Base-by-base conservation (phyloP, 805 yeast genomes). In the Wickerhamiella alocasiicola region DNA sequence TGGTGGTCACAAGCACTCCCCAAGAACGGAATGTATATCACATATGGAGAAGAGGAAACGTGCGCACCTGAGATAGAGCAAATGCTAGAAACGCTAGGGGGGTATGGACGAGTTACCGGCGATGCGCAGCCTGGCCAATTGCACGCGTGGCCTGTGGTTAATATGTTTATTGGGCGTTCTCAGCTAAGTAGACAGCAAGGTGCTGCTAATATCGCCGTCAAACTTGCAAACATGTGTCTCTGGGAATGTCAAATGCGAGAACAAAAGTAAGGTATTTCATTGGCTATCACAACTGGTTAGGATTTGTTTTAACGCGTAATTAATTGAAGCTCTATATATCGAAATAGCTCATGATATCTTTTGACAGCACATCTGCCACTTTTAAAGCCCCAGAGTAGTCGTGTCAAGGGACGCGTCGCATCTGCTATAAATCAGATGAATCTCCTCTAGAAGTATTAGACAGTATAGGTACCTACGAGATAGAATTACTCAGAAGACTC, bases 121-220 rank as follows among this genome's bases (percentile, higher is more conserved):
- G 61, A 62, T 44, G 51, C 54, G 15, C 60, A 57, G 30, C 50
- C 49, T 2, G 55, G 59, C 23, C 63, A 59, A 40, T 50, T 65
- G 2, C 76, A 71, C 44, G 60, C 68, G 15, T 71, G 76, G 75
- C 74, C 73, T 6, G 52, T 71, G 21, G 44, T 65, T 4, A 53
- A 57, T 3, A 63, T 64, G 39, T 56, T 56, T 33, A 53, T 68
- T 2, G 74, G 69, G 36, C 60, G 67, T 33, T 53, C 57, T 3
- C 60, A 62, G 32, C 67, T 63, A 20, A 68, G 63, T 39, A 63
- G 70, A 42, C 68, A 65, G 39, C 64, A 57, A 23, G 67, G 70
- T 23, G 51, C 68, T 15, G 63, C 64, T 31, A 43, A 55, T 2
- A 50, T 63, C 29, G 59, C 70, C 3, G 63, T 63, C 5, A 56